These are phyloP conservation scores for Solanum lycopersicoides DNA, from an alignment of 257 asterid species.

Conservation along the genomic window DNA sequence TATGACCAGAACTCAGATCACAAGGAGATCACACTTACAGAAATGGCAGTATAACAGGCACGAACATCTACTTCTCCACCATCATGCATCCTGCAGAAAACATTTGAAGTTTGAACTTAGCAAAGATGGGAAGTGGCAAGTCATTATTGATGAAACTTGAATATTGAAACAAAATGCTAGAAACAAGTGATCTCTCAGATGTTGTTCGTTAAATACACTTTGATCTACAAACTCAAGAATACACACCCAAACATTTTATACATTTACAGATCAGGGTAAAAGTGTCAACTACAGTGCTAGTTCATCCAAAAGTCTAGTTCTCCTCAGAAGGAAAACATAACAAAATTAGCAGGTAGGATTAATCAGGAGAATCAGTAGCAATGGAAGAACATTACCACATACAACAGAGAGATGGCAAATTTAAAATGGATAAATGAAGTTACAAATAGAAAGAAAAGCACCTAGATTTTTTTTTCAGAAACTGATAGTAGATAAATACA, in stretches of 20 bases:
- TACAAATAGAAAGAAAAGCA: not conserved
- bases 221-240: not conserved
- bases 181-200: not conserved
- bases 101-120: not conserved
- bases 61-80: constrained; percentile 98
- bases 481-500: not conserved
- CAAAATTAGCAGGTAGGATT: not conserved
- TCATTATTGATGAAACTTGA: not conserved
- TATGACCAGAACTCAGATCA: not conserved
- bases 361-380: not conserved
- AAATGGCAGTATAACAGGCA: constrained; percentile 93
- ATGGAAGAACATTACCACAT: not conserved
- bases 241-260: not conserved
- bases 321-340: not conserved
- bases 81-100: constrained; percentile 74
- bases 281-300: not conserved
- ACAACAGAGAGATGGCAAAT: not conserved
- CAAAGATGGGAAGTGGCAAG: not conserved
- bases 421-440: not conserved
- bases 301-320: not conserved
- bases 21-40: constrained; percentile 47
- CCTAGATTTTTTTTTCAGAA: not conserved
- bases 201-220: not conserved
- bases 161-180: not conserved
- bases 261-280: not conserved